Evolutionary conservation across 768 basidiomycete species (phyloP), one percentile per base, ranked within the genome.

Genomic region (Auricularia sp.): DNA sequence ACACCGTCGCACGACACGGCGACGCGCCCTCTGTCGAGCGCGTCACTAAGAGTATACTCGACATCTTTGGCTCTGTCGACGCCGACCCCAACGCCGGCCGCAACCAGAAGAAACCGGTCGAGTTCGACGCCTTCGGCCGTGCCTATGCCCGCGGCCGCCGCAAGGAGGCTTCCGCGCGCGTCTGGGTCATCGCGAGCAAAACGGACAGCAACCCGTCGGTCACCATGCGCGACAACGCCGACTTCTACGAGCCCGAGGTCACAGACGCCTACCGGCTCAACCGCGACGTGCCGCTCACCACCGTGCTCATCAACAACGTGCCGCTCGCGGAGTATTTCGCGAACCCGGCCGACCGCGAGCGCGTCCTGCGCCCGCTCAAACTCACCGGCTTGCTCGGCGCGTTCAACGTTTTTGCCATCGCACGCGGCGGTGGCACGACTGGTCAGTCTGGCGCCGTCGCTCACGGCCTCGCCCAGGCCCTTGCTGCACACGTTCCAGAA

Each of bases 371-470:
- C 18, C 94, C 97, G 1, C 78, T 99, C 66, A 89, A 88, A 69
- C 77, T 98, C 29, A 84, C 92, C 0, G 91, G 92, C 23, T 77
- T 88, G 34, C 74, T 98, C 11, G 93, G 93, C 21, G 90, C 87
- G 34, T 98, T 86, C 79, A 98, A 86, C 71, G 77, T 85, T 33
- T 81, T 80, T 65, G 83, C 87, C 14, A 79, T 93, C 44, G 85
- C 85, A 36, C 80, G 90, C 35, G 93, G 93, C 3, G 95, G 95
- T 14, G 96, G 96, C 1, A 86, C 83, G n/a, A 88, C 90, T 0
- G 93, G 95, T 2, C 94, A 98, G 72, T 88, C 92, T n/a, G 93
- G 88, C 18, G 94, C 94, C 3, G 76, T 95, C 29, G 84, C 87
- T 0, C 82, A 87, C 65, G 91, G 87, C 44, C 85, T 93, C 65